phyloP scores from a whole-genome alignment of 2,329 filamentous ascomycete species.

The Nakataea oryzae region DNA sequence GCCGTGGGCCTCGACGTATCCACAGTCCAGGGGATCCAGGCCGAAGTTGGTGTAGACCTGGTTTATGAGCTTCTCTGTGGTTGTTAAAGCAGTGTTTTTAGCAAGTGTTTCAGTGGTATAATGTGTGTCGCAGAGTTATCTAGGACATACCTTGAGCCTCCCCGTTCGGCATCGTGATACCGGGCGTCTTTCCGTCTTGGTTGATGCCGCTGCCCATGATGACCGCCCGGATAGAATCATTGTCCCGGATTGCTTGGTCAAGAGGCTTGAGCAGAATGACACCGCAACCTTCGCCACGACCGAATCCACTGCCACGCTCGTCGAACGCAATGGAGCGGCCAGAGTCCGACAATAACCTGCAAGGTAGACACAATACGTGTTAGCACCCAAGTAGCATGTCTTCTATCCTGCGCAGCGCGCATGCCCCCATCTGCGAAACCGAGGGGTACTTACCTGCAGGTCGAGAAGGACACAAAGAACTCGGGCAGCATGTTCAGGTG shows the following conservation, averaged over 20 bases:
- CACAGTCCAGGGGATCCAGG: constrained; percentile 23
- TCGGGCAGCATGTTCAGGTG: constrained; percentile 37
- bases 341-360: constrained; percentile 36
- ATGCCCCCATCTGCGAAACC: neutral
- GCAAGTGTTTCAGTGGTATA: constrained; percentile 5
- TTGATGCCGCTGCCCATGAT: constrained; percentile 41
- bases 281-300: constrained; percentile 48
- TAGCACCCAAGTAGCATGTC: constrained; percentile 11
- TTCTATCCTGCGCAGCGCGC: neutral
- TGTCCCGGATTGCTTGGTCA: constrained; percentile 40
- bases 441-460: constrained; percentile 25
- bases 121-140: neutral
- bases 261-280: constrained; percentile 47
- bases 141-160: constrained; percentile 30
- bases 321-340: constrained; percentile 43
- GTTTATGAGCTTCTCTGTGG: constrained; percentile 22
- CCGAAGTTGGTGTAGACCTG: constrained; percentile 29
- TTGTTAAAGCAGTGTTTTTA: neutral
- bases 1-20: constrained; percentile 42
- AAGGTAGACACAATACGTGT: neutral
- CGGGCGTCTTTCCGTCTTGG: constrained; percentile 45
- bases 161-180: constrained; percentile 45
- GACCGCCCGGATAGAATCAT: constrained; percentile 41
- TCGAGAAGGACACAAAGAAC: constrained; percentile 33
- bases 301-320: constrained; percentile 37